Conservation (phyloP, 2,329 filamentous ascomycete species). For the Ophiocordyceps camponoti-leonardi region DNA sequence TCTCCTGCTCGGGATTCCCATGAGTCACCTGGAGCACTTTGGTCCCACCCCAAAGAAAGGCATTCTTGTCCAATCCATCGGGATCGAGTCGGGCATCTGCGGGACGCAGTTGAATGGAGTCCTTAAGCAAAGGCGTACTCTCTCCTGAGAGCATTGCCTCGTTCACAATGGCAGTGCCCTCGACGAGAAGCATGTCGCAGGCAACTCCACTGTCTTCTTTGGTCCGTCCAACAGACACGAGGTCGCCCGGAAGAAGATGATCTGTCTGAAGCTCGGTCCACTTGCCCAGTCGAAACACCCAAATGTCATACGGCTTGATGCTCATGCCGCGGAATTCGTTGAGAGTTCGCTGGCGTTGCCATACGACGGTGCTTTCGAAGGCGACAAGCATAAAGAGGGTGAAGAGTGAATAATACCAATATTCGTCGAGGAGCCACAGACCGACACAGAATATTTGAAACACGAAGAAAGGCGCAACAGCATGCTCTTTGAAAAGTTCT, state of each 20-base stretch:
- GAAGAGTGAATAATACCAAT: slow-evolving; percentile 99
- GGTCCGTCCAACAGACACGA: slow-evolving; percentile 81
- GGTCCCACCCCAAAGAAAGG: slow-evolving; percentile 91
- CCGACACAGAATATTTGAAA: slow-evolving; percentile 99
- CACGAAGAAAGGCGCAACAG: slow-evolving; percentile 96
- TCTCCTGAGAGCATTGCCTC: slow-evolving; percentile 98
- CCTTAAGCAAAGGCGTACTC: slow-evolving; percentile 90
- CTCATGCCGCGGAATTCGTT: slow-evolving; percentile 98
- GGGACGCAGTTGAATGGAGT: slow-evolving; percentile 82
- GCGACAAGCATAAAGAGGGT: slow-evolving; percentile 96
- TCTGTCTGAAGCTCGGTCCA: slow-evolving; percentile 86
- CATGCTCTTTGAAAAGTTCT: slow-evolving; percentile 95
- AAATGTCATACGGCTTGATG: slow-evolving; percentile 95
- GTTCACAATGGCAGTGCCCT: slow-evolving; percentile 94
- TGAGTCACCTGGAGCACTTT: slow-evolving; percentile 95
- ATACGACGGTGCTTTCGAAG: slow-evolving; percentile 97
- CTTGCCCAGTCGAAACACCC: slow-evolving; percentile 71
- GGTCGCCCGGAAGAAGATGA: slow-evolving; percentile 78
- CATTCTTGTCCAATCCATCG: slow-evolving; percentile 89
- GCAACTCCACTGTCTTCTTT: slow-evolving; percentile 96
- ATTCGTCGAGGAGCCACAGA: slow-evolving; percentile 96
- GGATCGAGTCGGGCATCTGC: slow-evolving; percentile 64
- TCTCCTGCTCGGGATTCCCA: slow-evolving; percentile 59
- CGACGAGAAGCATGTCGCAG: slow-evolving; percentile 89
- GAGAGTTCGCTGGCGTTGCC: slow-evolving; percentile 91